These are phyloP conservation scores for Yarrowia sp. DNA, from an alignment of 805 yeast species.

Conservation along the genomic window DNA sequence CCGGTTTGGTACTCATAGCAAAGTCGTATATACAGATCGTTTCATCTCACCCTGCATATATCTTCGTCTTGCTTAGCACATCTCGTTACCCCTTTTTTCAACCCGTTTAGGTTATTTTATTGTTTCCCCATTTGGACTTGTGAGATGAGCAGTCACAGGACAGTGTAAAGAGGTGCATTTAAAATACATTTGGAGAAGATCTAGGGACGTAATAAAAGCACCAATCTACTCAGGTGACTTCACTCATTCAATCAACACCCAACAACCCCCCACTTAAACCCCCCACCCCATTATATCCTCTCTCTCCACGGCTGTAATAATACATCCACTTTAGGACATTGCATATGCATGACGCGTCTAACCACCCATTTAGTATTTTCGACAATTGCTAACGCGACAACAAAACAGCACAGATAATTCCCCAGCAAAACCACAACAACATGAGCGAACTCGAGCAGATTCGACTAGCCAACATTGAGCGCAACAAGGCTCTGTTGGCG, in stretches of 20 bases:
- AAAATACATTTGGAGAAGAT: not conserved
- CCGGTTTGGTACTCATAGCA: too few relatives aligned
- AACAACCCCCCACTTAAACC: too few relatives aligned
- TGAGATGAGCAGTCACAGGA: not conserved
- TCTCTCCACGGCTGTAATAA: too few relatives aligned
- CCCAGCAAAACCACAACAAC: not conserved
- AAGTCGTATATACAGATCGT: too few relatives aligned
- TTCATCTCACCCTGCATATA: too few relatives aligned
- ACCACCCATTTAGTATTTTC: constrained; percentile 8
- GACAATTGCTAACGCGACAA: not conserved
- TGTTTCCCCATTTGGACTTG: not conserved
- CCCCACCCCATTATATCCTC: too few relatives aligned
- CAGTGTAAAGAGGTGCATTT: too few relatives aligned
- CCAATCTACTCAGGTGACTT: too few relatives aligned
- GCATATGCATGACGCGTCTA: constrained; percentile 5
- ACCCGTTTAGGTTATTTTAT: not conserved
- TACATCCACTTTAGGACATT: not conserved
- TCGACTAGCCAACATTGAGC: constrained; percentile 51
- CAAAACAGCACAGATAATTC: not conserved
- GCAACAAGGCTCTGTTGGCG: constrained; percentile 72
- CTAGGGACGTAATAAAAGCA: not conserved
- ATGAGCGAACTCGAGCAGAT: constrained; percentile 37
- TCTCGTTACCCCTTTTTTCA: too few relatives aligned
- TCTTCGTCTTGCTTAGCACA: too few relatives aligned
- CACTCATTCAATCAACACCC: too few relatives aligned